Evolutionary conservation across 1,284 basidiomycete species (phyloP), one percentile per base, ranked within the genome.

Genomic region (Sutorius eximius): DNA sequence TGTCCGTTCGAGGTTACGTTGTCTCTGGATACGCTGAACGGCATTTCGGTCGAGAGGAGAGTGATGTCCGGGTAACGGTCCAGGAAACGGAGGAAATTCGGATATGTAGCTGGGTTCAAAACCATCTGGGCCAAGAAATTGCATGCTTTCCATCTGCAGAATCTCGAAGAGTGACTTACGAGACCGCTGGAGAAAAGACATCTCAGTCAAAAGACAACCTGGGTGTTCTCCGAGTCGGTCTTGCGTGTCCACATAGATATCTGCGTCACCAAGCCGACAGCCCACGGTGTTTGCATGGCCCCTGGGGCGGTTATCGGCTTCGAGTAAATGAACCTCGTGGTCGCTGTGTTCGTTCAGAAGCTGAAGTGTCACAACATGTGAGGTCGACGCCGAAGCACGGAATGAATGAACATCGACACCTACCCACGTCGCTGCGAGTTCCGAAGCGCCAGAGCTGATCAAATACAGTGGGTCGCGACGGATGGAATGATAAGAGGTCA

Each of bases 201-300:
- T 51, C 15, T 49, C 22, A 46, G 44, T 16, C 52, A 40, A 38
- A 30, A 49, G 43, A 33, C 1, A 36, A 48, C 15, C 33, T 33
- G 18, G 27, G 18, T 40, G 22, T 45, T 53, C 18, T n/a, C n/a
- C n/a, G n/a, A n/a, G n/a, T 16, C 30, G 42, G 57, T 56, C 85
- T 56, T 73, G 89, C 82, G 85, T 87, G 71, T 91, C 89, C 5
- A 91, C 87, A 46, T 81, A 75, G 2, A 85, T 76, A 9, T 71
- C 69, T 48, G 78, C 69, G 46, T 75, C 71, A 30, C 73, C 76
- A 42, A 69, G 74, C 12, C 64, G 70, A 66, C 85, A 91, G 16
- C 68, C 68, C 13, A 90, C 84, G 0, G 90, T 93, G 65, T 93
- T 86, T 16, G 89, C 87, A 68, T 94, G 91, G 2, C 91, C 91